Conservation (phyloP, 2,329 filamentous ascomycete genomes). For the Pezicula rhizophila region DNA sequence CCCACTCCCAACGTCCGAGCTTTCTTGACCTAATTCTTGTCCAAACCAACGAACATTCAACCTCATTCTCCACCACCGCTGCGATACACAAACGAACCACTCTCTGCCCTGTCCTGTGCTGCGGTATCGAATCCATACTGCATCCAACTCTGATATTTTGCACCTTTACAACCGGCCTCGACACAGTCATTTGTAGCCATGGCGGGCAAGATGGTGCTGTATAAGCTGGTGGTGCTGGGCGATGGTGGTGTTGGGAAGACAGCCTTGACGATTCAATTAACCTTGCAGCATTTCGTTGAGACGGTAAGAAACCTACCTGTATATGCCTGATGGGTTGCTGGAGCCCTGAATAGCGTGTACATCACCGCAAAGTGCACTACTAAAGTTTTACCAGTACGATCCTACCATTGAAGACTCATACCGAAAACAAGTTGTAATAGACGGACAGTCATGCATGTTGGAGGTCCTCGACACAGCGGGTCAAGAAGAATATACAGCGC, state of each 20-base stretch:
- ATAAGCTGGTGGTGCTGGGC: constrained; percentile 92
- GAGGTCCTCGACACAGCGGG: constrained; percentile 96
- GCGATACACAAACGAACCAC: constrained; percentile 1
- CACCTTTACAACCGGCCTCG: no score
- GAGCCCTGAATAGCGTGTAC: not conserved
- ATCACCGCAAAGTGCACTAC: constrained; percentile 4
- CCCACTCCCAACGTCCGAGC: not conserved
- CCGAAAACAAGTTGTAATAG: constrained; percentile 86
- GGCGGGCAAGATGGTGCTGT: constrained; percentile 91
- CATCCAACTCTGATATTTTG: not conserved
- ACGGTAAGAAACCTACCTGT: constrained; percentile 48
- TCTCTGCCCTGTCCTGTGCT: not conserved
- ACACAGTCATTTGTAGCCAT: constrained; percentile 36
- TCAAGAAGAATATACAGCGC: constrained; percentile 95
- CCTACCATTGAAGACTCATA: constrained; percentile 86
- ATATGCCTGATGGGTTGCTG: not conserved
- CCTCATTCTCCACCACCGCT: constrained; percentile 1
- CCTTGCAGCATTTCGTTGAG: constrained; percentile 96
- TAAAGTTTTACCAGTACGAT: constrained; percentile 49
- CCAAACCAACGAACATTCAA: not conserved
- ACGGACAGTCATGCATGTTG: constrained; percentile 92
- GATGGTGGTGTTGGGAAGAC: constrained; percentile 94
- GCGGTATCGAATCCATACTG: not conserved
- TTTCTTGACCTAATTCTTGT: not conserved
- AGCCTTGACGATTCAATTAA: constrained; percentile 91